phyloP scores from a whole-genome alignment of 169 alveolate species.

The Eimeria praecox region DNA sequence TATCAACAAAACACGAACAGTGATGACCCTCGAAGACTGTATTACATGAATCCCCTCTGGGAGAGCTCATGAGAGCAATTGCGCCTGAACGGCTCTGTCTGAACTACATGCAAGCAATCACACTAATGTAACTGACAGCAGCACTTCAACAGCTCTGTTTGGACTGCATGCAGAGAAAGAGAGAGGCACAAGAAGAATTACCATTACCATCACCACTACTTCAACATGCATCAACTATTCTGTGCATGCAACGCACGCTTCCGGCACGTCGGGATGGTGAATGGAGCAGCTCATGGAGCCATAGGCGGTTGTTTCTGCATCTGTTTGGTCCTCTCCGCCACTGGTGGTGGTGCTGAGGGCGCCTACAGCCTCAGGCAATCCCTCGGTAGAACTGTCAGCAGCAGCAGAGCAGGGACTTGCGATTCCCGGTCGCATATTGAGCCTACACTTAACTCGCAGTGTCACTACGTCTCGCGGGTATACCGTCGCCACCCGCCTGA shows the following conservation, averaged over 20 bases:
- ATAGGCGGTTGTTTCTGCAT: conserved; percentile 80
- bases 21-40: not conserved
- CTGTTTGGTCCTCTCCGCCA: not conserved
- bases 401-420: not conserved
- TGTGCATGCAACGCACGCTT: conserved; percentile 55
- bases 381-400: not conserved
- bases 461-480: conserved; percentile 86
- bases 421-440: conserved; percentile 51
- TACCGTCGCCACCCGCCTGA: conserved; percentile 85
- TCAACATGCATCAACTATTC: not conserved
- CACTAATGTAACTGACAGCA: too few relatives aligned
- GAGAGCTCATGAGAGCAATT: not conserved
- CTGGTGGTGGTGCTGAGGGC: conserved; percentile 1
- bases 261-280: conserved; percentile 86
- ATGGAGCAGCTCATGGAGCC: conserved; percentile 86
- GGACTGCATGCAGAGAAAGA: too few relatives aligned
- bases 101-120: not conserved
- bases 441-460: conserved; percentile 82
- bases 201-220: too few relatives aligned
- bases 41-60: too few relatives aligned
- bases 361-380: not conserved
- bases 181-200: too few relatives aligned
- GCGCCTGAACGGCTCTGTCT: not conserved
- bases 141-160: too few relatives aligned
- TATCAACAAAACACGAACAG: not conserved